Evolutionary conservation across 352 stramenopile genomes (phyloP).

Genomic region (Pythium utonaiense): DNA sequence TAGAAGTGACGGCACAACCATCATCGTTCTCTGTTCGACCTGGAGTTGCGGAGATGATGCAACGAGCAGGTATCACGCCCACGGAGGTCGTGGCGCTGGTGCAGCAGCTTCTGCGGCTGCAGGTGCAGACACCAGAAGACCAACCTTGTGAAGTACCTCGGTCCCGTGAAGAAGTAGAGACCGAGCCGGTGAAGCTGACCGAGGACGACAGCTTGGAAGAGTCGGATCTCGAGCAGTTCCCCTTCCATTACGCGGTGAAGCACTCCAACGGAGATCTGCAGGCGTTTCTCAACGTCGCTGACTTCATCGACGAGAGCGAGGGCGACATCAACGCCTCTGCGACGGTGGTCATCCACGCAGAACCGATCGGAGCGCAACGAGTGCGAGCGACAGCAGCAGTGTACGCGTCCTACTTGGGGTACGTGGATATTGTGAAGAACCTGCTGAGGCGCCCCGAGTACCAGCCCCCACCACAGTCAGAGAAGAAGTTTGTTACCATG

Average conservation of each 20-base stretch:
- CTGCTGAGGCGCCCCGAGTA: neutral
- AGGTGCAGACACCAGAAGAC: neutral
- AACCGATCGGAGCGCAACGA: too few relatives aligned
- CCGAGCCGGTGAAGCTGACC: too few relatives aligned
- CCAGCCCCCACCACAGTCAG: neutral
- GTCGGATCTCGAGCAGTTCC: neutral
- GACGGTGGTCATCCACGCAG: neutral
- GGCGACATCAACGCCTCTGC: neutral
- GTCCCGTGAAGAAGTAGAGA: too few relatives aligned
- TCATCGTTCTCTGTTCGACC: neutral
- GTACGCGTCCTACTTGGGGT: neutral
- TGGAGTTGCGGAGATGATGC: neutral
- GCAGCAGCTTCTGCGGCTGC: neutral
- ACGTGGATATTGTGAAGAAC: neutral
- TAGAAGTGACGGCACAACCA: neutral
- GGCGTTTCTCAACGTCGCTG: conserved; percentile 1
- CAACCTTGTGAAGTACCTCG: too few relatives aligned
- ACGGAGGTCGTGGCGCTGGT: neutral
- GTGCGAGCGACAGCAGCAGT: neutral
- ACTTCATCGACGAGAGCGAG: neutral
- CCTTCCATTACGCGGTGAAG: neutral
- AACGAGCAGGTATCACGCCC: neutral
- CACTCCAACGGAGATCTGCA: neutral
- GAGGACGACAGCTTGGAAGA: neutral
- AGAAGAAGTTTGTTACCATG: neutral